Evolutionary conservation across 352 stramenopile genomes (phyloP).

Genomic region (Globisporangium apiculatum): DNA sequence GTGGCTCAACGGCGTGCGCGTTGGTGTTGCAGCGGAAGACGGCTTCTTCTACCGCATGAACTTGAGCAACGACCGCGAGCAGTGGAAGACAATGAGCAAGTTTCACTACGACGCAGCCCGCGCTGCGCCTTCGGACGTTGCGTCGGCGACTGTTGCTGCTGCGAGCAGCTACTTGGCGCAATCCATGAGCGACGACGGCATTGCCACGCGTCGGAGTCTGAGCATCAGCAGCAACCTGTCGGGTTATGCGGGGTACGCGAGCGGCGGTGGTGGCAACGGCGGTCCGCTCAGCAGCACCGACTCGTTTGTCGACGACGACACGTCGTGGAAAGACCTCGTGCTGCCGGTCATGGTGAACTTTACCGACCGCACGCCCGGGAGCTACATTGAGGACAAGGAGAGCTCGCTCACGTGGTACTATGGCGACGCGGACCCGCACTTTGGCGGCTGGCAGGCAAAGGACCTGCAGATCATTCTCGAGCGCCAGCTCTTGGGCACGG

Average conservation of each 20-base stretch:
- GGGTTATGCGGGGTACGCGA: constrained; percentile 26
- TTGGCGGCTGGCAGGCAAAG: constrained; percentile 85
- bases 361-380: constrained; percentile 67
- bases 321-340: constrained; percentile 78
- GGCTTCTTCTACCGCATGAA: constrained; percentile 82
- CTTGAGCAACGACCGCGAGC: constrained; percentile 53
- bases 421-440: constrained; percentile 75
- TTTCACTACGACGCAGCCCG: constrained; percentile 65
- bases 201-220: constrained; percentile 20
- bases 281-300: constrained; percentile 26
- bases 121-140: constrained; percentile 19
- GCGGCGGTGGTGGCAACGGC: constrained; percentile 18
- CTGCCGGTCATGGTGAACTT: constrained; percentile 73
- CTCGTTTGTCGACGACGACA: constrained; percentile 49
- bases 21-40: constrained; percentile 70
- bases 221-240: constrained; percentile 35
- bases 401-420: constrained; percentile 88
- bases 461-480: constrained; percentile 88
- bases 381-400: constrained; percentile 83
- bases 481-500: constrained; percentile 74
- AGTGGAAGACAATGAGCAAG: constrained; percentile 83
- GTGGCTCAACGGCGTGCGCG: constrained; percentile 70
- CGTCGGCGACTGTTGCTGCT: constrained; percentile 14
- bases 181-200: constrained; percentile 10
- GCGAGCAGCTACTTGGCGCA: constrained; percentile 17